These are phyloP conservation scores for Phytopythium ostracodes DNA, from an alignment of 352 stramenopile species.

Conservation along the genomic window DNA sequence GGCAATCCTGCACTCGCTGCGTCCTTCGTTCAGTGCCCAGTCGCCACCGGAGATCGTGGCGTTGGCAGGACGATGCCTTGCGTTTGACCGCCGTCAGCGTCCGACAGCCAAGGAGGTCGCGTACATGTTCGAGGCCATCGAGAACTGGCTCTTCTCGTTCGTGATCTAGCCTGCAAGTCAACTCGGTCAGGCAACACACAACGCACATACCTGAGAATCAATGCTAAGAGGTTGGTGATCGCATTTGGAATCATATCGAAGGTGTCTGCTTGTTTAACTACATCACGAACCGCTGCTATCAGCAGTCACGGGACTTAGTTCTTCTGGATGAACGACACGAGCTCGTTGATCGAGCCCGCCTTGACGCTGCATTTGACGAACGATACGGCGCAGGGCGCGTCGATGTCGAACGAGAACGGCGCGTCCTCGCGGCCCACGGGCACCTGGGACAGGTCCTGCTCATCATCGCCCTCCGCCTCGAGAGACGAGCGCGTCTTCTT, in stretches of 20 bases:
- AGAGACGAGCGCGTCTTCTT: conserved; percentile 86
- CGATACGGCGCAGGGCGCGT: conserved; percentile 73
- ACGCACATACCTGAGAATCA: not conserved
- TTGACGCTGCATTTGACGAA: conserved; percentile 76
- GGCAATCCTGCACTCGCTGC: conserved; percentile 6
- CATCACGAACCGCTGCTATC: not conserved
- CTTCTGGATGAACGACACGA: conserved; percentile 71
- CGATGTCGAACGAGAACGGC: conserved; percentile 75
- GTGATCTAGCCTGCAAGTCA: not conserved
- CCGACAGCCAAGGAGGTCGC: conserved; percentile 8
- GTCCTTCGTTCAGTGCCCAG: conserved; percentile 4
- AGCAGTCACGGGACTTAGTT: conserved; percentile 24
- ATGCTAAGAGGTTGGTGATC: not conserved
- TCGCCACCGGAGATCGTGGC: conserved; percentile 16
- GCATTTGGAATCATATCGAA: not conserved
- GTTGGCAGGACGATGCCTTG: conserved; percentile 23
- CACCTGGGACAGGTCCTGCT: conserved; percentile 62
- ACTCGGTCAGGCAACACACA: not conserved
- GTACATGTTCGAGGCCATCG: not conserved
- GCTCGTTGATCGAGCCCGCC: conserved; percentile 48
- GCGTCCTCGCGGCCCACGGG: conserved; percentile 72
- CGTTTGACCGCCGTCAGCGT: conserved; percentile 15
- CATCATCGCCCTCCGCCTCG: conserved; percentile 73
- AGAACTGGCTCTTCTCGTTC: not conserved
- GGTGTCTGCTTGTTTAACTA: not conserved